Conservation (phyloP, 805 yeast species). For the Hanseniaspora hatyaiensis region DNA sequence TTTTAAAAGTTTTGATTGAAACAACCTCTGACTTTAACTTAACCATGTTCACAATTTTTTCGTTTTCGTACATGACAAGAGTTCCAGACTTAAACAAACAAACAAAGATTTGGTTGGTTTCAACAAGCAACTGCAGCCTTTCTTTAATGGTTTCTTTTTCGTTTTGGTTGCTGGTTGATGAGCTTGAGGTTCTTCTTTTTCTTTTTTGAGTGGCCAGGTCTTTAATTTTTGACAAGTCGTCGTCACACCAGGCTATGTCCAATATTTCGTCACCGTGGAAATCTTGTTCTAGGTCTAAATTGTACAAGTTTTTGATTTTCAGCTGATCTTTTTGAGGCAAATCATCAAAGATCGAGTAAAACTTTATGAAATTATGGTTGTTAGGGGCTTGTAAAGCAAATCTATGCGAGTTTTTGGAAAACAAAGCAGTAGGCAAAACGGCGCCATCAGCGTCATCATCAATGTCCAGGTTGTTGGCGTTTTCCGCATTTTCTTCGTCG, state of each 20-base stretch:
- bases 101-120: slow-evolving; percentile 22
- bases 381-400: slow-evolving; percentile 15
- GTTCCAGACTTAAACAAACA: slow-evolving; percentile 26
- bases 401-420: slow-evolving; percentile 14
- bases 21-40: slow-evolving; percentile 30
- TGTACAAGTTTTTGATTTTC: slow-evolving; percentile 6
- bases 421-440: slow-evolving; percentile 10
- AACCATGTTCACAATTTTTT: slow-evolving; percentile 29
- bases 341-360: slow-evolving; percentile 14
- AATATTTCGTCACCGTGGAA: slow-evolving; percentile 11
- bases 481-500: not conserved
- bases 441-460: not conserved
- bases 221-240: slow-evolving; percentile 5
- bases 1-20: slow-evolving; percentile 29
- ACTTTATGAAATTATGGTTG: slow-evolving; percentile 8
- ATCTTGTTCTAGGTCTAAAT: slow-evolving; percentile 12
- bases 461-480: not conserved
- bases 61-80: slow-evolving; percentile 28
- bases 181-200: slow-evolving; percentile 9
- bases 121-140: slow-evolving; percentile 17
- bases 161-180: not conserved
- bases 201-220: slow-evolving; percentile 12
- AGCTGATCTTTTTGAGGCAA: slow-evolving; percentile 3
- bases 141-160: slow-evolving; percentile 18
- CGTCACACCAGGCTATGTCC: slow-evolving; percentile 15